These are phyloP conservation scores for Calonectria hongkongensis DNA, from an alignment of 2,329 filamentous ascomycete species.

Conservation along the genomic window DNA sequence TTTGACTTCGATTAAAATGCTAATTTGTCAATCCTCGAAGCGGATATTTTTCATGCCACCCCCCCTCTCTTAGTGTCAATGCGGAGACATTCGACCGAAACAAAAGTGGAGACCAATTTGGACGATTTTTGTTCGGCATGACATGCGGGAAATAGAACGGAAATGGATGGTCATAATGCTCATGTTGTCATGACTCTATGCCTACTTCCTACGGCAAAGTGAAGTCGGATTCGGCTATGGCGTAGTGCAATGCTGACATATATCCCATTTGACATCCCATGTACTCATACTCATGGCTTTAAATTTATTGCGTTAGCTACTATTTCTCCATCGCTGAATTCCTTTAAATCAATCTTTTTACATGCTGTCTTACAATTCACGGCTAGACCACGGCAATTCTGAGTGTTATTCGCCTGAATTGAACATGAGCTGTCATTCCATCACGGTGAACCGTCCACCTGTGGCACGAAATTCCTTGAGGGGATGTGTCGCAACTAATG, in stretches of 20 bases:
- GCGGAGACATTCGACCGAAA: background rate
- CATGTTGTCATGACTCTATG: too few species aligned
- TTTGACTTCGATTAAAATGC: background rate
- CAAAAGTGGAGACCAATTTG: background rate
- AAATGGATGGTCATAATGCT: background rate
- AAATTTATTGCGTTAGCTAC: background rate
- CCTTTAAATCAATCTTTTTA: background rate
- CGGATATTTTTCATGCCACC: background rate
- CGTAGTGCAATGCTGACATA: background rate
- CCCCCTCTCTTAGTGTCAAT: background rate
- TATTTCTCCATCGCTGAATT: background rate
- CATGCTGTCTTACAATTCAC: background rate
- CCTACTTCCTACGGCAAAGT: too few species aligned
- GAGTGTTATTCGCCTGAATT: background rate
- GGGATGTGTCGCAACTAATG: background rate
- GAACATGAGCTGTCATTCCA: background rate
- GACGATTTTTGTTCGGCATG: background rate
- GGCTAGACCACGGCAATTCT: background rate
- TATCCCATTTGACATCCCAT: background rate
- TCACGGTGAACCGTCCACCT: background rate
- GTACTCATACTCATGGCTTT: background rate
- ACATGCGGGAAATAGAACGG: background rate
- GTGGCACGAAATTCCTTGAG: background rate
- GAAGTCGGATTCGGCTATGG: background rate
- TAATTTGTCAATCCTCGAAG: background rate